These are phyloP conservation scores for Phoenix dactylifera DNA, from an alignment of 176 grass and related monocot genomes.

Conservation along the genomic window DNA sequence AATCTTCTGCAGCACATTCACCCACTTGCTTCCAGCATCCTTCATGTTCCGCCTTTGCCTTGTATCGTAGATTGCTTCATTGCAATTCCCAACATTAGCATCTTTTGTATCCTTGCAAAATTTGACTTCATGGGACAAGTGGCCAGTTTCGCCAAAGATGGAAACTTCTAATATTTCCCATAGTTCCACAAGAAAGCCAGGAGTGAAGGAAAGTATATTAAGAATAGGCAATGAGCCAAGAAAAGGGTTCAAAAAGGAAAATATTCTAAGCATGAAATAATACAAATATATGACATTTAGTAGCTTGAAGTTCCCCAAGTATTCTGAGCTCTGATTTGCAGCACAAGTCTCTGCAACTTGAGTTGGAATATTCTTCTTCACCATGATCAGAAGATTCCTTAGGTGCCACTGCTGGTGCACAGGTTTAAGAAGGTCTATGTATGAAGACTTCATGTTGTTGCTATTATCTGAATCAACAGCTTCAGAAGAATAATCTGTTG, in stretches of 20 bases:
- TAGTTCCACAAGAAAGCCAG: slow-evolving; percentile 83
- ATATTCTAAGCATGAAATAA: slow-evolving; percentile 81
- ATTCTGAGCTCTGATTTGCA: slow-evolving; percentile 7
- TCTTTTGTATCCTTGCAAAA: slow-evolving; percentile 16
- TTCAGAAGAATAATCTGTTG: slow-evolving; percentile 14
- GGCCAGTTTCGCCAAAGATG: slow-evolving; percentile 34
- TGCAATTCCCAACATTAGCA: slow-evolving; percentile 30
- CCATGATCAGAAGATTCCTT: slow-evolving; percentile 64
- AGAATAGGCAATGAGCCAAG: slow-evolving; percentile 69
- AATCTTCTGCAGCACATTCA: slow-evolving; percentile 82
- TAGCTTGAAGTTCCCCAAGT: slow-evolving; percentile 33
- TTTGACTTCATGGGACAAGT: slow-evolving; percentile 31
- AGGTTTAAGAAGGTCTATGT: slow-evolving; percentile 83
- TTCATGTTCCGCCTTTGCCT: slow-evolving; percentile 55
- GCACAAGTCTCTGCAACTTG: slow-evolving; percentile 10
- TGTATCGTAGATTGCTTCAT: slow-evolving; percentile 34
- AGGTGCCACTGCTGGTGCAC: slow-evolving; percentile 93
- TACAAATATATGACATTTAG: slow-evolving; percentile 65
- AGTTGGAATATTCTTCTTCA: slow-evolving; percentile 31
- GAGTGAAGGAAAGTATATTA: slow-evolving; percentile 88
- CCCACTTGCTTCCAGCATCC: slow-evolving; percentile 80
- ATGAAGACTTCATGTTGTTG: slow-evolving; percentile 26
- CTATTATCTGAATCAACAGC: slow-evolving; percentile 26
- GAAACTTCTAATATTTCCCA: slow-evolving; percentile 57
- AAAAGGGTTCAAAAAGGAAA: slow-evolving; percentile 52